These are phyloP conservation scores for Senecio squalidus DNA, from an alignment of 140 eudicot genomes.

Conservation along the genomic window DNA sequence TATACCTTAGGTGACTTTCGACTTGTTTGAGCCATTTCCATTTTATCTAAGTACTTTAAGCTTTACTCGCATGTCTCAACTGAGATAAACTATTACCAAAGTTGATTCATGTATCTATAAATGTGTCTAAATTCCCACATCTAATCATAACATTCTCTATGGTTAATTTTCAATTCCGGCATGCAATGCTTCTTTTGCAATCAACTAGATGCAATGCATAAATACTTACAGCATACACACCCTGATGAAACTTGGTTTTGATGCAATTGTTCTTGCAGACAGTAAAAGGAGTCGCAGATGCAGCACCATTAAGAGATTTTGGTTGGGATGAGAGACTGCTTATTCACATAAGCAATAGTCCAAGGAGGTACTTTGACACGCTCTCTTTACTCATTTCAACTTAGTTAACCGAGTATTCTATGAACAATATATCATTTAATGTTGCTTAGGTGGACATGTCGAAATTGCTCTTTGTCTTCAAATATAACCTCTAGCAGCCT, in stretches of 20 bases:
- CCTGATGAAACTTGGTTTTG: neutral
- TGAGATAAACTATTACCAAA: too few relatives aligned
- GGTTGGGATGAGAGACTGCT: slow-evolving; percentile 66
- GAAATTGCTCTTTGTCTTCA: slow-evolving; percentile 68
- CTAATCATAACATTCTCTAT: too few relatives aligned
- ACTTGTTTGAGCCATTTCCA: too few relatives aligned
- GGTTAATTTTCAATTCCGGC: too few relatives aligned
- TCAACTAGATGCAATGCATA: too few relatives aligned
- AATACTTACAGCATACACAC: too few relatives aligned
- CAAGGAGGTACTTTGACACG: slow-evolving; percentile 57
- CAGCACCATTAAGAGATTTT: slow-evolving; percentile 40
- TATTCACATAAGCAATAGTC: slow-evolving; percentile 77
- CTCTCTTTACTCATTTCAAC: neutral
- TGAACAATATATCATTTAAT: slow-evolving; percentile 13
- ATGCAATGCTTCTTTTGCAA: too few relatives aligned
- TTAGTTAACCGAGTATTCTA: neutral
- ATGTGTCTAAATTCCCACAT: too few relatives aligned
- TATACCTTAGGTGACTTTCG: too few relatives aligned
- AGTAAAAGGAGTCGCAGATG: slow-evolving; percentile 79
- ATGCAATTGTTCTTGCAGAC: slow-evolving; percentile 55
- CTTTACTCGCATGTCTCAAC: too few relatives aligned
- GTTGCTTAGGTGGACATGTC: slow-evolving; percentile 75
- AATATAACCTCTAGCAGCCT: slow-evolving; percentile 75
- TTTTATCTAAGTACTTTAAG: too few relatives aligned
- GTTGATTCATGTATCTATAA: too few relatives aligned